Percentiles rank a stretch among this genome's conserved stretches.
These are phyloP conservation scores for Hemerocallis citrina DNA, from an alignment of 106 monocot genomes.

Conservation along the genomic window DNA sequence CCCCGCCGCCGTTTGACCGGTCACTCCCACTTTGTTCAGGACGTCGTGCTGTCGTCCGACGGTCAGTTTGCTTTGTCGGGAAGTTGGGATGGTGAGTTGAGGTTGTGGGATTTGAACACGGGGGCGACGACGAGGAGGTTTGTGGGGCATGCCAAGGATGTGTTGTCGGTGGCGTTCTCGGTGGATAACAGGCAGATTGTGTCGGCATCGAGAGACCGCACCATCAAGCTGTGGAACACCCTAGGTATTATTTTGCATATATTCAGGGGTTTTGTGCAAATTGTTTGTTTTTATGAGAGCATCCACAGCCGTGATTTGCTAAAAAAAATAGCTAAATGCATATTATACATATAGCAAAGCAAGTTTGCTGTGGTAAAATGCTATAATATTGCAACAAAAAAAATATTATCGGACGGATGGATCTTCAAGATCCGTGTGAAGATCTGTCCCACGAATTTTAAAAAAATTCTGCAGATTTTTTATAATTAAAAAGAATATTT, in stretches of 20 bases:
- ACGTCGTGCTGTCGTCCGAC: constrained; percentile 26
- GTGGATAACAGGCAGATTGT: constrained; percentile 28
- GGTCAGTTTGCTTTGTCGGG: constrained; percentile 25
- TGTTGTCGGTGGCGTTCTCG: constrained; percentile 28
- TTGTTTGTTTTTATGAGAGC: too few relatives aligned
- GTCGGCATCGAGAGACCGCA: constrained; percentile 19
- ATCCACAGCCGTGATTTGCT: too few relatives aligned
- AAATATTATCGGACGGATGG: too few relatives aligned
- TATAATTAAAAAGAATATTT: too few relatives aligned
- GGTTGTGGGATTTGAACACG: constrained; percentile 22
- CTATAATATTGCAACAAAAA: too few relatives aligned
- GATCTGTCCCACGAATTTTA: too few relatives aligned
- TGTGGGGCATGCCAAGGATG: constrained; percentile 23
- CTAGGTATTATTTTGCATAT: constrained; percentile 5
- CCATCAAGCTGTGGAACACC: constrained; percentile 29
- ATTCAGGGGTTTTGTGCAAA: not conserved
- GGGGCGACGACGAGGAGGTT: constrained; percentile 22
- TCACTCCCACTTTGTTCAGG: constrained; percentile 29
- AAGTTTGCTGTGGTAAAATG: too few relatives aligned
- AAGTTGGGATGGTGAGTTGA: constrained; percentile 21
- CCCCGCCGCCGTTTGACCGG: constrained; percentile 29
- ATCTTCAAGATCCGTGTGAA: too few relatives aligned
- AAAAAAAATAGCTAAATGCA: too few relatives aligned
- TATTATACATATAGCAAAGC: too few relatives aligned
- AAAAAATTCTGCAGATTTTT: too few relatives aligned